phyloP scores from a whole-genome alignment of 129 eudicot species.

The Centrapalus pauciflorus region DNA sequence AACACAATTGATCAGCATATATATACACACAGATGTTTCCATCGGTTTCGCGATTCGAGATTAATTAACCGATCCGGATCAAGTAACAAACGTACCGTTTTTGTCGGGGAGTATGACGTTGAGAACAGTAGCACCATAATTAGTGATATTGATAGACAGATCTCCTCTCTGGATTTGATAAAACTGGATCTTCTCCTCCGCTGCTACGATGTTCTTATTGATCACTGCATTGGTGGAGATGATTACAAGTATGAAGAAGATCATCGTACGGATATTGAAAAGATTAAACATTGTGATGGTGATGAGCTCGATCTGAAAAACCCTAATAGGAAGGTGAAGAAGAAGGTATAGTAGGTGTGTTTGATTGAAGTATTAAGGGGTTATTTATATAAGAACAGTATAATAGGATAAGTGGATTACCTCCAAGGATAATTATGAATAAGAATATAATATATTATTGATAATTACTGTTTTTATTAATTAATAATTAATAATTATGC shows the following conservation, averaged over 20 bases:
- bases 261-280: not conserved
- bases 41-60: not conserved
- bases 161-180: conserved; percentile 44
- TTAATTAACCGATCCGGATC: no score
- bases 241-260: not conserved
- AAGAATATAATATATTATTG: no score
- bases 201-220: not conserved
- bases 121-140: conserved; percentile 65
- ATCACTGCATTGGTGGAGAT: not conserved
- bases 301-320: not conserved
- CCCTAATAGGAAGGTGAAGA: not conserved
- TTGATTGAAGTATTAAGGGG: no score
- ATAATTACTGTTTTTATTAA: no score
- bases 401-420: no score
- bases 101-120: conserved; percentile 52
- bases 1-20: not conserved
- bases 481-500: no score
- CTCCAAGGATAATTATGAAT: no score
- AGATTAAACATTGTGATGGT: conserved; percentile 1
- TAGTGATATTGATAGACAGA: conserved; percentile 52
- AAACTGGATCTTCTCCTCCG: conserved; percentile 21
- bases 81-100: conserved; percentile 36
- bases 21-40: not conserved
- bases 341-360: not conserved
- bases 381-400: no score